These are phyloP conservation scores for Cladosporium velox DNA, from an alignment of 2,329 filamentous ascomycete genomes.

Conservation along the genomic window DNA sequence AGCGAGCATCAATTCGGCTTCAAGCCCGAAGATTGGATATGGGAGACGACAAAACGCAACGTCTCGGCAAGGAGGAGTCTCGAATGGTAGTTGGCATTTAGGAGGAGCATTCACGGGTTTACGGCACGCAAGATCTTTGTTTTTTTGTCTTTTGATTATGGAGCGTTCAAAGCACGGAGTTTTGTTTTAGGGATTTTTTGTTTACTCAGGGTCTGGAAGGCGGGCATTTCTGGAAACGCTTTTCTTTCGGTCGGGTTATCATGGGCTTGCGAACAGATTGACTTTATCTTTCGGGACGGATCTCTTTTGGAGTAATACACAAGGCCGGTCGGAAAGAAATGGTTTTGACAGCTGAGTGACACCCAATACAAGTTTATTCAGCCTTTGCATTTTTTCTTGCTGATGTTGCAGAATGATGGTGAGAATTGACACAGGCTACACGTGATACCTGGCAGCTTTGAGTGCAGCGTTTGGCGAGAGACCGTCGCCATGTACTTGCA, in stretches of 20 bases:
- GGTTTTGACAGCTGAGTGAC: neutral
- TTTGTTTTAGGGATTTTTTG: conserved; percentile 10
- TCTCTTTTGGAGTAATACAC: conserved; percentile 2
- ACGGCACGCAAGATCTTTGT: conserved; percentile 1
- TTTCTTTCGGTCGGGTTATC: neutral
- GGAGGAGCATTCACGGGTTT: neutral
- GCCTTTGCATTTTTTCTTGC: neutral
- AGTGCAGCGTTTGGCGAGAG: neutral
- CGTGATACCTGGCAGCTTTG: neutral
- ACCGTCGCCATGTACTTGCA: neutral
- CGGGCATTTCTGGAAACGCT: neutral
- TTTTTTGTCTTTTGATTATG: neutral
- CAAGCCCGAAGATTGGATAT: conserved; percentile 14
- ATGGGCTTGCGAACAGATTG: neutral
- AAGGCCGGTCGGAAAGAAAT: neutral
- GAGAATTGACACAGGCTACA: neutral
- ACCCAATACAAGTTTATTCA: neutral
- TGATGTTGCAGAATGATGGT: neutral
- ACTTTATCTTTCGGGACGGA: neutral
- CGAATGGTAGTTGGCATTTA: conserved; percentile 7
- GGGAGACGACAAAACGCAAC: conserved; percentile 15
- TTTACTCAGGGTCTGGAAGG: neutral
- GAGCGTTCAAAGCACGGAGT: conserved; percentile 32
- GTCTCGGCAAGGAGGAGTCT: conserved; percentile 14
- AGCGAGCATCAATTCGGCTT: conserved; percentile 1